Evolutionary conservation across 2,329 filamentous ascomycete species (phyloP), one percentile per base, ranked within the genome.

Genomic region (Aspergillus spinulosporus): DNA sequence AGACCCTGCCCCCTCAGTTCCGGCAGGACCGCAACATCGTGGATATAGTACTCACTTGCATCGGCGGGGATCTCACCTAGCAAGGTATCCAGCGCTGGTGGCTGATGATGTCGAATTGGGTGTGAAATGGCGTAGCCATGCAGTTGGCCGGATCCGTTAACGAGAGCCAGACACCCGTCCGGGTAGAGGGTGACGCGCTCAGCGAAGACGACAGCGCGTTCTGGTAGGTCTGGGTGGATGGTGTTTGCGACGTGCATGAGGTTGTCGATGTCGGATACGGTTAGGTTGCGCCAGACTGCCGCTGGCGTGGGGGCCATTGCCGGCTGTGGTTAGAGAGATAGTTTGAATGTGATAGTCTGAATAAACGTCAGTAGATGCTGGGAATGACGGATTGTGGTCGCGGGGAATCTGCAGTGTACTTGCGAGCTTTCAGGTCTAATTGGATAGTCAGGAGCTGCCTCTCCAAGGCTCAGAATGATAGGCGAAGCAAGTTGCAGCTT

Each of bases 11-110:
- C 54, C 11, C 45, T 29, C 1, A 21, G 14, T 6, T 5, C 11
- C 5, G 54, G 49, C 28, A 45, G 15, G 43, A 57, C 34, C 6
- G 54, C 54, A 8, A 57, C 31, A 32, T 57, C 54, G 31, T 57
- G 54, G 37, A 57, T 57, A 12, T 57, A 57, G 29, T 49, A 57
- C 43, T 47, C 34, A 42, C 51, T 28, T 21, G 54, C 54, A 4
- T 53, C 31, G 9, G 15, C 7, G 7, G 54, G 11, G 39, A 52
- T 52, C 9, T 36, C 31, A 1, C 43, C 44, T 5, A 57, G 49
- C 15, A 57, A 37, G 26, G 12, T 45, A 29, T 52, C 29, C 6
- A 57, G 39, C 2, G 49, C 44, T 0, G 54, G 54, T 4, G 39
- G 44, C 11, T 53, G 43, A 15, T 39, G 12, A 11, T 32, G 6